Evolutionary conservation across 2,329 filamentous ascomycete species (phyloP).

Genomic region (Exophiala bonariae): DNA sequence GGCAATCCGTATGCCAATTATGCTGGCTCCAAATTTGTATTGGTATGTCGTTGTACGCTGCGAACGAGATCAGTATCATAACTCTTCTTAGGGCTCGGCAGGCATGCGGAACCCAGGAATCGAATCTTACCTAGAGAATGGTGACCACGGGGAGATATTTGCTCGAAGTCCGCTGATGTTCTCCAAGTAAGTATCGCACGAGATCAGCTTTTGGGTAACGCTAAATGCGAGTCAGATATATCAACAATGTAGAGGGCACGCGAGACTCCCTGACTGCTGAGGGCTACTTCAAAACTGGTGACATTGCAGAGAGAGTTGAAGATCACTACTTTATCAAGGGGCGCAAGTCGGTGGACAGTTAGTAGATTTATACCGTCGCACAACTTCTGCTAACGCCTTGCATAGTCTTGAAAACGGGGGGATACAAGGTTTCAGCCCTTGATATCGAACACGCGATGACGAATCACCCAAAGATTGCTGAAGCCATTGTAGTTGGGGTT

Average conservation of each 20-base stretch:
- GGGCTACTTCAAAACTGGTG: conserved; percentile 43
- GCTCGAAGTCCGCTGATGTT: conserved; percentile 41
- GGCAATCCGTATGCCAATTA: conserved; percentile 41
- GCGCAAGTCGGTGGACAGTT: conserved; percentile 47
- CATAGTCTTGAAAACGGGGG: conserved; percentile 15
- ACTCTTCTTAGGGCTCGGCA: conserved; percentile 21
- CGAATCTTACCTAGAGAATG: conserved; percentile 41
- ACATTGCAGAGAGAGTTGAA: conserved; percentile 28
- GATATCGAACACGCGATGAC: conserved; percentile 52
- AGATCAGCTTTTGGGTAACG: too few species aligned
- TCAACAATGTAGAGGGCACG: conserved; percentile 32
- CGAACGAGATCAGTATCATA: conserved; percentile 20
- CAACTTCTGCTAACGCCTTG: background rate
- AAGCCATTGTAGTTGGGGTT: conserved; percentile 51
- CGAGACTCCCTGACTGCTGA: conserved; percentile 22
- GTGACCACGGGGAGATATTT: conserved; percentile 49
- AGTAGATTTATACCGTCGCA: conserved; percentile 38
- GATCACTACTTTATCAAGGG: conserved; percentile 46
- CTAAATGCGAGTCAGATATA: conserved; percentile 26
- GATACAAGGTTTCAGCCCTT: conserved; percentile 48
- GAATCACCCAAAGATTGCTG: conserved; percentile 44
- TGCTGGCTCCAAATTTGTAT: conserved; percentile 17
- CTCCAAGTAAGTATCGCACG: conserved; percentile 31
- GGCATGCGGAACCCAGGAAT: conserved; percentile 38
- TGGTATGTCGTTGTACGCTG: background rate